These are phyloP conservation scores for Plenodomus tracheiphilus DNA, from an alignment of 2,329 filamentous ascomycete species.

Conservation along the genomic window DNA sequence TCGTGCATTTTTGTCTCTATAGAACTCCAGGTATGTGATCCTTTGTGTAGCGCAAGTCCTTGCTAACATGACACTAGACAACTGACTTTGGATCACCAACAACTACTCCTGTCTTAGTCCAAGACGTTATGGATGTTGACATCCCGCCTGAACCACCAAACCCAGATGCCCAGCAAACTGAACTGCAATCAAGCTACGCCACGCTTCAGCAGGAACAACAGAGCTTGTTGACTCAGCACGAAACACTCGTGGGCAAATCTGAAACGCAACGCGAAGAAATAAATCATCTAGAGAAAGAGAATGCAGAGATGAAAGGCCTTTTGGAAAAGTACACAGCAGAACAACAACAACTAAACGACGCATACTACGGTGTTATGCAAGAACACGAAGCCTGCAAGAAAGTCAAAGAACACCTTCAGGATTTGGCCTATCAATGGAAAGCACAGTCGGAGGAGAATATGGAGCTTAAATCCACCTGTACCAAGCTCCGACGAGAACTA, in stretches of 20 bases:
- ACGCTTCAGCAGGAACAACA: constrained; percentile 2
- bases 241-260: constrained; percentile 5
- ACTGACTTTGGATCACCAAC: constrained; percentile 5
- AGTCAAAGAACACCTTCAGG: constrained; percentile 9
- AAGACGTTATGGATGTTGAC: constrained; percentile 7
- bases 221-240: not conserved
- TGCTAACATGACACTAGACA: constrained; percentile 6
- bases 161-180: constrained; percentile 6
- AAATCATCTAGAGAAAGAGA: constrained; percentile 7
- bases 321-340: constrained; percentile 4
- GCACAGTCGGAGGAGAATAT: constrained; percentile 4
- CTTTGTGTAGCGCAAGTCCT: constrained; percentile 2
- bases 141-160: not conserved
- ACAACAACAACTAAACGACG: constrained; percentile 3
- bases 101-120: constrained; percentile 1
- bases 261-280: constrained; percentile 2
- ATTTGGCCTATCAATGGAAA: constrained; percentile 8
- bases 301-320: constrained; percentile 7
- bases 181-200: too few relatives aligned
- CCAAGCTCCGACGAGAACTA: constrained; percentile 7
- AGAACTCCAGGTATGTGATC: constrained; percentile 2
- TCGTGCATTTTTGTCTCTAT: constrained; percentile 9
- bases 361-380: constrained; percentile 3
- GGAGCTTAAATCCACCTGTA: constrained; percentile 5
- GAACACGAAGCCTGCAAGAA: constrained; percentile 2